Conservation (phyloP, 257 asterid species). For the Petunia secreta region DNA sequence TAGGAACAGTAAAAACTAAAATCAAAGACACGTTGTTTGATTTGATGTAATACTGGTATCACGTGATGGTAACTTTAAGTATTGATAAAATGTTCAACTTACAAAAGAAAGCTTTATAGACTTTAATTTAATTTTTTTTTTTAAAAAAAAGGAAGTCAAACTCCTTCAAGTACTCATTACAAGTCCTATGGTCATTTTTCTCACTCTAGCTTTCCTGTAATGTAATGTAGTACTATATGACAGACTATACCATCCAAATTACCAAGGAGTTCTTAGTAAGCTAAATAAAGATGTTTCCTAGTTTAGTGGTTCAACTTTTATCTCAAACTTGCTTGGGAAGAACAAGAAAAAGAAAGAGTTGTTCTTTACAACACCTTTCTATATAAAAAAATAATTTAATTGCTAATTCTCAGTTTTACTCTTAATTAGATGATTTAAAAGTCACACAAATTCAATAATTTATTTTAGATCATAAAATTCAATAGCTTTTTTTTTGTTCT, state of each 20-base stretch:
- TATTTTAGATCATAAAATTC: too few species aligned
- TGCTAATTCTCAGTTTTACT: too few species aligned
- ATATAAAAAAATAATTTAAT: too few species aligned
- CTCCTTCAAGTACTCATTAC: neutral
- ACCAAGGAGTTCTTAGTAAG: constrained; percentile 19
- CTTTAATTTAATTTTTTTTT: neutral
- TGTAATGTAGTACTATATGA: neutral
- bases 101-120: neutral
- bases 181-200: neutral
- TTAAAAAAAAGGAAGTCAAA: neutral
- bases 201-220: neutral
- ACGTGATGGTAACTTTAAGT: neutral
- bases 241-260: neutral
- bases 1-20: neutral
- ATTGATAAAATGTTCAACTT: neutral
- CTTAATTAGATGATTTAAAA: too few species aligned
- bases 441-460: too few species aligned
- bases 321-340: constrained; percentile 8
- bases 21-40: neutral
- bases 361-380: neutral
- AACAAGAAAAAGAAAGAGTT: neutral
- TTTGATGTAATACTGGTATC: neutral
- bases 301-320: neutral
- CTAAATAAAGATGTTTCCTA: neutral
- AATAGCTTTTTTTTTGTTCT: too few species aligned